Base-by-base conservation (phyloP, 1,139 yeast genomes). In the Protomyces inundatus region DNA sequence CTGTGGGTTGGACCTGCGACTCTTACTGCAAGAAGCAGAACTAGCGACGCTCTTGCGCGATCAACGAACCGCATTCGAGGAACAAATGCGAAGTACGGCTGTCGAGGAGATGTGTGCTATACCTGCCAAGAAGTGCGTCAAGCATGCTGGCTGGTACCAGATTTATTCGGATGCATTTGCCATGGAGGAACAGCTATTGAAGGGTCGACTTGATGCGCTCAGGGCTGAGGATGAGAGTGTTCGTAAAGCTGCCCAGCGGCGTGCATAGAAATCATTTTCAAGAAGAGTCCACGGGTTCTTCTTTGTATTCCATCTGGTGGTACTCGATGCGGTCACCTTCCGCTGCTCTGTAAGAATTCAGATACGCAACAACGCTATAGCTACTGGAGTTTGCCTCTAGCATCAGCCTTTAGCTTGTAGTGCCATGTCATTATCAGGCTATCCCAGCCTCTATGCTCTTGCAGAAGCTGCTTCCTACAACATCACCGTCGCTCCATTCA, bases 101-200 rank as follows among this genome's bases (percentile, higher is more conserved):
- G 66, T 70, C 56, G 72, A 68, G 7, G 70, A 68, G 37, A 65
- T 84, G 2, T 88, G 95, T 71, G 71, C 83, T 14, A 74, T 76
- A n/a, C 93, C 87, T 61, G 82, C 82, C 67, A 79, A 84, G 61
- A 86, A 85, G 70, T 88, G 96, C 72, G 73, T 74, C 4, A 80
- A 83, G 58, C 95, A 88, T 70, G 78, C 79, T 56, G 85, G 87
- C 0, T 88, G 95, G 95, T 80, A 79, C 73, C 76, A 77, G 55
- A 80, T 88, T 23, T 65, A 68, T 30, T 35, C 63, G 7, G 70
- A 68, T 10, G 70, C 66, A 30, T 58, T 66, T 37, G 65, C 65
- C 32, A 60, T 66, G 10, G 69, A 69, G 51, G 66, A 63, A 12
- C 65, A 65, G 32, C 62, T 63, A 3, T 62, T 64, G 7, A 45